Evolutionary conservation across 192 early-diverging fungal genomes (phyloP).

Genomic region (Coemansia sp.): DNA sequence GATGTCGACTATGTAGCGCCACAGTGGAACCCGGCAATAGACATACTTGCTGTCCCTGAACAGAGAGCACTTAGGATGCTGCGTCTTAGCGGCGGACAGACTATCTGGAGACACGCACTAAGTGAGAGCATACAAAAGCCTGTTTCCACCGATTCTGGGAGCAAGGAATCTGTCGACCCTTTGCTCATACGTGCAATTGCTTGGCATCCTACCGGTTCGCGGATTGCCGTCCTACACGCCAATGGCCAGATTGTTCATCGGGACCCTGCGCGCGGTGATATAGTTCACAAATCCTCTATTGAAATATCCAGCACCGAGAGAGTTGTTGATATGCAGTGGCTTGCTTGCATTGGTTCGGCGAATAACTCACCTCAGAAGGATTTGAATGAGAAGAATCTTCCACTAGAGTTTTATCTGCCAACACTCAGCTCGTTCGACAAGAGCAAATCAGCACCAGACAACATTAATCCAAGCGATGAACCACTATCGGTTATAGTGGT

Average conservation of each 20-base stretch:
- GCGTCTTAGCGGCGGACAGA: slow-evolving; percentile 43
- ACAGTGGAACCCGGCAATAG: slow-evolving; percentile 34
- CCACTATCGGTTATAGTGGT: slow-evolving; percentile 23
- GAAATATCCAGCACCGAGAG: slow-evolving; percentile 10
- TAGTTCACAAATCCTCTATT: slow-evolving; percentile 28
- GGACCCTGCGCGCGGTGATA: slow-evolving; percentile 30
- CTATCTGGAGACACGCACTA: slow-evolving; percentile 32
- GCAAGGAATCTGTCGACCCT: too few relatives aligned
- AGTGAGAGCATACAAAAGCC: slow-evolving; percentile 10
- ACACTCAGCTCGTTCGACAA: slow-evolving; percentile 21
- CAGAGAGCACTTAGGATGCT: slow-evolving; percentile 31
- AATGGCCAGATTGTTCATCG: slow-evolving; percentile 39
- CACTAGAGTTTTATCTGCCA: slow-evolving; percentile 24
- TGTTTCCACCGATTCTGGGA: neutral
- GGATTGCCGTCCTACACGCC: slow-evolving; percentile 27
- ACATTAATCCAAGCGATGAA: slow-evolving; percentile 20
- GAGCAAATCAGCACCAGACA: slow-evolving; percentile 21
- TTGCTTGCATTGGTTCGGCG: slow-evolving; percentile 7
- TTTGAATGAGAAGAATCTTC: neutral
- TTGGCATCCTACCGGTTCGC: slow-evolving; percentile 25
- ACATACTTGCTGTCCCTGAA: slow-evolving; percentile 42
- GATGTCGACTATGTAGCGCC: slow-evolving; percentile 15
- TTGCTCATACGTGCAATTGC: slow-evolving; percentile 22
- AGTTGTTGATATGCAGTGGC: slow-evolving; percentile 32
- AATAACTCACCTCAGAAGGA: neutral